phyloP scores from a whole-genome alignment of 2,329 filamentous ascomycete species.

The Keithomyces neogunnii region DNA sequence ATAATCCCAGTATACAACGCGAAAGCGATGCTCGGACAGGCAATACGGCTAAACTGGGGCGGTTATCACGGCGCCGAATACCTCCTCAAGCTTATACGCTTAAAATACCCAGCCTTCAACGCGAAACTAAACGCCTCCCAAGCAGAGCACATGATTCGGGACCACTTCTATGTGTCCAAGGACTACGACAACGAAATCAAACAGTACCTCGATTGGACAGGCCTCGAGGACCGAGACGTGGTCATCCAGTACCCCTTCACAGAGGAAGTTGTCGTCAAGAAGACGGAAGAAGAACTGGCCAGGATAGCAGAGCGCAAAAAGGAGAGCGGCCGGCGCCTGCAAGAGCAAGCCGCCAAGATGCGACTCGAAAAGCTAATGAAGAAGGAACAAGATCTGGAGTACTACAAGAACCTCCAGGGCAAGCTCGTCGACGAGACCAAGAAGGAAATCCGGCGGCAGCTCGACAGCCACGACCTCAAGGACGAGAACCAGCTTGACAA shows the following conservation, averaged over 20 bases:
- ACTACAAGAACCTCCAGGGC: constrained; percentile 76
- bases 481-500: constrained; percentile 82
- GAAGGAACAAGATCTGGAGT: constrained; percentile 92
- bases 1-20: constrained; percentile 86
- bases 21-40: constrained; percentile 76
- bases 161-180: constrained; percentile 83
- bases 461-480: constrained; percentile 87
- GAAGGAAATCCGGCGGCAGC: constrained; percentile 77
- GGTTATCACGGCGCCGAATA: constrained; percentile 87
- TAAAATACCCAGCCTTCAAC: constrained; percentile 88
- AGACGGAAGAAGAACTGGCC: constrained; percentile 88
- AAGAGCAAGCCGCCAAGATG: constrained; percentile 97
- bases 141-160: constrained; percentile 75
- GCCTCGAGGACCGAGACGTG: constrained; percentile 79
- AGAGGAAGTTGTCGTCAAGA: constrained; percentile 82
- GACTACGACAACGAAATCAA: constrained; percentile 74
- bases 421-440: constrained; percentile 71
- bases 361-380: constrained; percentile 88
- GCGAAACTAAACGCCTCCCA: constrained; percentile 81
- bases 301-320: constrained; percentile 88
- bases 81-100: constrained; percentile 74
- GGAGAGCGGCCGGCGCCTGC: constrained; percentile 81
- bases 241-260: constrained; percentile 91
- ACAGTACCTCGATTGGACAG: constrained; percentile 80
- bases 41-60: constrained; percentile 90